A percentile compares a stretch with the other conserved stretches of the same genome.
Conservation (phyloP, 495 filamentous ascomycete genomes). For the Neurospora sp. region DNA sequence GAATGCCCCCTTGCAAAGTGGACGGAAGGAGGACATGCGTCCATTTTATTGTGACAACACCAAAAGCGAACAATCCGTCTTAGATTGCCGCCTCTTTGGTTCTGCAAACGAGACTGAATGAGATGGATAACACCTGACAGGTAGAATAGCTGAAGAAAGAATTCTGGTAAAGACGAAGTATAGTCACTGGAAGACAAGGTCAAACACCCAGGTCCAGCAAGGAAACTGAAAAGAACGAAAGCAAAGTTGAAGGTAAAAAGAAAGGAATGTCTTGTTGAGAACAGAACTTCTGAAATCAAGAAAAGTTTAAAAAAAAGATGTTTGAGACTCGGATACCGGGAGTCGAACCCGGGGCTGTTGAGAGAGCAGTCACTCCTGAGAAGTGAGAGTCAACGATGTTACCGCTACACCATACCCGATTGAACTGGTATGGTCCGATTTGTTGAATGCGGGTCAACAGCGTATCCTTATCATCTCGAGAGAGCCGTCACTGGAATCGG, state of each 20-base stretch:
- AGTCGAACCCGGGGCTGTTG: neutral
- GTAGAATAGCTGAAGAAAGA: neutral
- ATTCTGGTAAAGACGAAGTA: neutral
- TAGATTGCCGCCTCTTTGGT: neutral
- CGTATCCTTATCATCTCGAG: neutral
- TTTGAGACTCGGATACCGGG: neutral
- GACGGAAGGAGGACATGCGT: neutral
- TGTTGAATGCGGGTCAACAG: neutral
- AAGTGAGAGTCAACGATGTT: neutral
- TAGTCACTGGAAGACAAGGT: neutral
- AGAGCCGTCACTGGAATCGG: neutral
- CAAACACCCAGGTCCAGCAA: neutral
- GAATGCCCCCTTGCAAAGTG: neutral
- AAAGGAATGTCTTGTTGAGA: neutral
- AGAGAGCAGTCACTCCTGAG: neutral
- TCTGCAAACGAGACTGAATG: neutral
- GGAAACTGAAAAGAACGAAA: neutral
- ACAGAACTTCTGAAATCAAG: neutral
- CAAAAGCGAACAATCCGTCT: neutral
- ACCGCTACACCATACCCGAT: neutral
- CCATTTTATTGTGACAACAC: neutral
- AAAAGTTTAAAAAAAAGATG: neutral
- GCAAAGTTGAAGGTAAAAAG: neutral
- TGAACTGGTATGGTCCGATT: neutral
- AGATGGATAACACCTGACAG: neutral